Percentiles rank a stretch among this genome's conserved stretches.
phyloP scores from a whole-genome alignment of 2,329 filamentous ascomycete species.

The Aspergillus cejpii region DNA sequence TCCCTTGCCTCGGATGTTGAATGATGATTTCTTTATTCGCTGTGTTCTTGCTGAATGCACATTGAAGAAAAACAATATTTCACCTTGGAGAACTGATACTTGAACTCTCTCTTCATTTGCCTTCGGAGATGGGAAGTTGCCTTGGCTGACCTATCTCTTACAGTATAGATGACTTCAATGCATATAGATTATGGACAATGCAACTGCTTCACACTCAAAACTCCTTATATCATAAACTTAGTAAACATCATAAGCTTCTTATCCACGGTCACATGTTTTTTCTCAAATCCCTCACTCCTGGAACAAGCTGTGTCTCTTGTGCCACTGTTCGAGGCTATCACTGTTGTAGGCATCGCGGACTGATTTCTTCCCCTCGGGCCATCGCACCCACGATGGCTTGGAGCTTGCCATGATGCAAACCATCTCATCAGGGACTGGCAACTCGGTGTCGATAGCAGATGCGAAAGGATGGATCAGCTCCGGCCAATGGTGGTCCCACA shows the following conservation, averaged over 20 bases:
- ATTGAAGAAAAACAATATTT: conserved; percentile 52
- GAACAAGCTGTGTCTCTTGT: conserved; percentile 39
- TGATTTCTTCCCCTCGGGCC: conserved; percentile 44
- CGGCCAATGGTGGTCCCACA: conserved; percentile 45
- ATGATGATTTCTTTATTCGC: conserved; percentile 58
- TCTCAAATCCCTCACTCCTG: conserved; percentile 20
- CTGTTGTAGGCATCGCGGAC: conserved; percentile 36
- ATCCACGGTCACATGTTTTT: too few relatives aligned
- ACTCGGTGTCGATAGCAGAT: conserved; percentile 44
- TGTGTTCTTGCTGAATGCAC: conserved; percentile 58
- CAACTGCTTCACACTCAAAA: background rate
- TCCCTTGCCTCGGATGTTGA: conserved; percentile 9
- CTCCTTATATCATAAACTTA: too few relatives aligned
- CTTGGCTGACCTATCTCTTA: conserved; percentile 5
- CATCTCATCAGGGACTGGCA: conserved; percentile 44
- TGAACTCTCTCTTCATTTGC: conserved; percentile 8
- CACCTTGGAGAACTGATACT: conserved; percentile 61
- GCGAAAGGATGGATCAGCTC: conserved; percentile 47
- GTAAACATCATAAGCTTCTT: conserved; percentile 7
- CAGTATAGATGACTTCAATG: background rate
- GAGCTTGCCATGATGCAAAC: conserved; percentile 41
- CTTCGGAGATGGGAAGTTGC: background rate
- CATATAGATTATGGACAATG: background rate
- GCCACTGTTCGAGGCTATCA: conserved; percentile 43
- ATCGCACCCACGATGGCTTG: conserved; percentile 44